Percentiles rank a stretch among this genome's conserved stretches.
These are phyloP conservation scores for Hypoxylon sp. DNA, from an alignment of 2,329 filamentous ascomycete genomes.

Conservation along the genomic window DNA sequence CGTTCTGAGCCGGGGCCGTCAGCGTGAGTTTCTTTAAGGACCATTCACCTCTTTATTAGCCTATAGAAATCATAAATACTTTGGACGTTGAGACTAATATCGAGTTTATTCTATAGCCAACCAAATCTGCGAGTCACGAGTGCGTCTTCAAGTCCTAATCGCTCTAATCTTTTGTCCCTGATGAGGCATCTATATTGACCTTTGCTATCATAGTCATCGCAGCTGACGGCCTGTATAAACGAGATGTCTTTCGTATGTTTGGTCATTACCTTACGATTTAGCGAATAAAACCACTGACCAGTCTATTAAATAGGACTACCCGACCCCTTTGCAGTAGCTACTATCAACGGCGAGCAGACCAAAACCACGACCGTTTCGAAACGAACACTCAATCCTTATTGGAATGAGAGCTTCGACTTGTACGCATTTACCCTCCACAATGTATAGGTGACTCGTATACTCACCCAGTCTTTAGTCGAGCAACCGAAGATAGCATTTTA, in stretches of 20 bases:
- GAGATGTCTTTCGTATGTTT: conserved; percentile 97
- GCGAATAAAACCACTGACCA: conserved; percentile 30
- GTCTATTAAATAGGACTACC: conserved; percentile 79
- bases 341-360: conserved; percentile 97
- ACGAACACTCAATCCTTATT: conserved; percentile 98
- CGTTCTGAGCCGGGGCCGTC: conserved; percentile 74
- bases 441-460: conserved; percentile 43
- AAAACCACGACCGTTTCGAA: conserved; percentile 98
- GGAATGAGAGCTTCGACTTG: conserved; percentile 99
- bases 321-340: conserved; percentile 97
- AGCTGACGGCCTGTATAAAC: conserved; percentile 97
- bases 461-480: conserved; percentile 71
- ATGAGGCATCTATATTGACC: conserved; percentile 56
- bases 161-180: conserved; percentile 15
- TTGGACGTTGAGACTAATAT: conserved; percentile 52
- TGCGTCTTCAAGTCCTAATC: conserved; percentile 62
- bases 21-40: conserved; percentile 65
- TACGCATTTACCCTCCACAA: conserved; percentile 64
- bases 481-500: conserved; percentile 94
- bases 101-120: conserved; percentile 65
- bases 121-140: conserved; percentile 95
- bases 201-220: conserved; percentile 82
- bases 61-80: not conserved
- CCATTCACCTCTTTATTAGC: conserved; percentile 4
- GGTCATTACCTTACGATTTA: conserved; percentile 13